phyloP scores from a whole-genome alignment of 768 basidiomycete genomes.

The Hydnomerulius pinastri region DNA sequence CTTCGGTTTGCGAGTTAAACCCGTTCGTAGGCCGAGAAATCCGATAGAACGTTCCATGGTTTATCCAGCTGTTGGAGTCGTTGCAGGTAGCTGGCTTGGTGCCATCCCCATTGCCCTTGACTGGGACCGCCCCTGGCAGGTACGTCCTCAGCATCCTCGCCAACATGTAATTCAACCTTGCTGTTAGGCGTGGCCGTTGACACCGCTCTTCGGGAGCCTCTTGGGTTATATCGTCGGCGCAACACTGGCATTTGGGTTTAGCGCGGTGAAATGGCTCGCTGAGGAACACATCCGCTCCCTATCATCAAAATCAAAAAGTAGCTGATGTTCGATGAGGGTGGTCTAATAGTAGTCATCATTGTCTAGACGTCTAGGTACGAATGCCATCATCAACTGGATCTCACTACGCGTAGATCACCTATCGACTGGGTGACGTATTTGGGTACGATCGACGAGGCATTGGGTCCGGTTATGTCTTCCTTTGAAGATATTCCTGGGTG shows the following conservation, averaged over 20 bases:
- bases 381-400: conserved; percentile 20
- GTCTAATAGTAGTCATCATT: neutral
- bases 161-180: neutral
- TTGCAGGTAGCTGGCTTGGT: conserved; percentile 80
- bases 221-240: conserved; percentile 67
- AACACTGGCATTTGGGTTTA: conserved; percentile 52
- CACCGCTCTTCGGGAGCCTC: conserved; percentile 72
- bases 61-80: conserved; percentile 73
- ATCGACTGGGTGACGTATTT: conserved; percentile 80
- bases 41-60: conserved; percentile 76
- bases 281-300: conserved; percentile 36
- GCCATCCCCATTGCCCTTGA: conserved; percentile 87
- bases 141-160: conserved; percentile 35
- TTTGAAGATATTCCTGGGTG: conserved; percentile 73
- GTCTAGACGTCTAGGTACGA: conserved; percentile 1
- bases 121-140: conserved; percentile 99
- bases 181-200: conserved; percentile 82
- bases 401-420: conserved; percentile 67
- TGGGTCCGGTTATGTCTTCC: conserved; percentile 69
- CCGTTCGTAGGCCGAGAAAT: conserved; percentile 48
- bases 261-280: conserved; percentile 38
- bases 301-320: conserved; percentile 23
- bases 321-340: conserved; percentile 18
- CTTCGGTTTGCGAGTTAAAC: conserved; percentile 1
- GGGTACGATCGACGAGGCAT: conserved; percentile 72